Evolutionary conservation across 1,284 basidiomycete genomes (phyloP).

Genomic region (Apiotrichum sp.): DNA sequence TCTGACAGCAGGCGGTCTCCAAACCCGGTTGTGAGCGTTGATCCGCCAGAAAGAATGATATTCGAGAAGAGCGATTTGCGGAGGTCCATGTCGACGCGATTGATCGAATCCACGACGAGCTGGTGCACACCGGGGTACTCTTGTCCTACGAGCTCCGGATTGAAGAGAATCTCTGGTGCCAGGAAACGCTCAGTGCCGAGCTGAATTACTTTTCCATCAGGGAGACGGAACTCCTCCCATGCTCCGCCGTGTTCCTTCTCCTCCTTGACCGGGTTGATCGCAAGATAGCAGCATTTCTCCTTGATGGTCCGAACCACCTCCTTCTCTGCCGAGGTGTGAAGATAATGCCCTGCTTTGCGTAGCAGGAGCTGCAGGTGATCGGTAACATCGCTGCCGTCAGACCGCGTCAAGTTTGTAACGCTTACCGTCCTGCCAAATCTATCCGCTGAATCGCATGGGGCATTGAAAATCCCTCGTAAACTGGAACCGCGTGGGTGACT

Average conservation of each 20-base stretch:
- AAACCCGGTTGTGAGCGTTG: slow-evolving; percentile 89
- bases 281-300: slow-evolving; percentile 95
- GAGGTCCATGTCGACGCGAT: slow-evolving; percentile 62
- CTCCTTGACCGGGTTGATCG: slow-evolving; percentile 83
- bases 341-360: slow-evolving; percentile 87
- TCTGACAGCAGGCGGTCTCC: slow-evolving; percentile 93
- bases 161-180: slow-evolving; percentile 96
- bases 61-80: slow-evolving; percentile 93
- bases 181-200: slow-evolving; percentile 93
- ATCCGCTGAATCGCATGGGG: slow-evolving; percentile 94
- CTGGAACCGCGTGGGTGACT: slow-evolving; percentile 97
- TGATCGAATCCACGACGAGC: slow-evolving; percentile 54
- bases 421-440: slow-evolving; percentile 86
- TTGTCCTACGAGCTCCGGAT: slow-evolving; percentile 91
- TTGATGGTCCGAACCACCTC: slow-evolving; percentile 98
- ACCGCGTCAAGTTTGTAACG: neutral
- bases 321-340: slow-evolving; percentile 94
- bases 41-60: slow-evolving; percentile 93
- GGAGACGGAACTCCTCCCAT: slow-evolving; percentile 84
- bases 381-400: slow-evolving; percentile 72
- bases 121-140: slow-evolving; percentile 98
- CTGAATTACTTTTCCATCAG: slow-evolving; percentile 90
- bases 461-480: slow-evolving; percentile 99
- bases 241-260: slow-evolving; percentile 77
- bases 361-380: slow-evolving; percentile 91